Conservation (phyloP, 1,139 yeast genomes). For the Candida sojae region DNA sequence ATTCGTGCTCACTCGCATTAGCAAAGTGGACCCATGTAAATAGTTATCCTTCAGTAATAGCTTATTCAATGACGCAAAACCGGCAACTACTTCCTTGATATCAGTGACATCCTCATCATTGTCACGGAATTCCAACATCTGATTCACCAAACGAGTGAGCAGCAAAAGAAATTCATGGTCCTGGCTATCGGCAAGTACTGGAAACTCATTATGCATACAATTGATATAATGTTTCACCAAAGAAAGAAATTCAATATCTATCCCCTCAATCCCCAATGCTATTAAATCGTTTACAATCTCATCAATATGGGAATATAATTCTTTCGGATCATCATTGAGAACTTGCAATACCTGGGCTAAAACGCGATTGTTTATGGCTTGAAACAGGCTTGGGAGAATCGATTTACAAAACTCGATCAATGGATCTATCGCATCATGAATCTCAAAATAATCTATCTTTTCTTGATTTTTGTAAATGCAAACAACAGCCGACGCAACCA, state of each 20-base stretch:
- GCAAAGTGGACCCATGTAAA: conserved; percentile 9
- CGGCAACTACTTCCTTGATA: conserved; percentile 1
- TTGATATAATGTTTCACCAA: conserved; percentile 5
- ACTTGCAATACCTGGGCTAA: neutral
- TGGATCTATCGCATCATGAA: conserved; percentile 10
- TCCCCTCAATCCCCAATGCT: conserved; percentile 4
- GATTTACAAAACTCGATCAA: neutral
- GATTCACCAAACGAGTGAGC: neutral
- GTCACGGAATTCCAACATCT: conserved; percentile 3
- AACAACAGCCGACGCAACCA: conserved; percentile 22
- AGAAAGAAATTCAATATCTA: conserved; percentile 3
- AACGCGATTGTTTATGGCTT: neutral
- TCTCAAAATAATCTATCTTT: conserved; percentile 25
- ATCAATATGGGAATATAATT: neutral
- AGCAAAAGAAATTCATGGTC: conserved; percentile 5
- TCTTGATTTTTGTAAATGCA: conserved; percentile 24
- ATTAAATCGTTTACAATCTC: conserved; percentile 13
- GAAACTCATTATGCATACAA: conserved; percentile 1
- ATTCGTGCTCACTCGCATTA: conserved; percentile 12
- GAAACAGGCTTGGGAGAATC: conserved; percentile 2
- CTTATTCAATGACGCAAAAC: conserved; percentile 4
- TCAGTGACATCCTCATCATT: neutral
- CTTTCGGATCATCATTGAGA: neutral
- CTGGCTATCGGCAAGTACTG: conserved; percentile 1
- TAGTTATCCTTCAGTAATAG: conserved; percentile 6